Evolutionary conservation across 2,329 filamentous ascomycete genomes (phyloP).

Genomic region (Alternaria rosae): DNA sequence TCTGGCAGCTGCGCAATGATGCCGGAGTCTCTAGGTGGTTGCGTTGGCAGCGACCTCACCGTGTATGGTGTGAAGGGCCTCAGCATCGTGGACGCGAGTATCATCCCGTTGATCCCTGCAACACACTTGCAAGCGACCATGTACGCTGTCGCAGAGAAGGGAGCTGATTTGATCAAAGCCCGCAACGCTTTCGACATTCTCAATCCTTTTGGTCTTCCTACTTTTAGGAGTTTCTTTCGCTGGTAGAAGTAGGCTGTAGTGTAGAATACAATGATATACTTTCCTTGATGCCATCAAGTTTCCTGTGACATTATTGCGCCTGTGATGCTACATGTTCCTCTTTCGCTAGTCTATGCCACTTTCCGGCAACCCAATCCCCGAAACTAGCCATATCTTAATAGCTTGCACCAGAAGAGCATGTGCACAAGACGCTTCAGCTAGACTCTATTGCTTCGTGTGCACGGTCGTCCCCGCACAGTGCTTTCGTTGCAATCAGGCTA

Average conservation of each 20-base stretch:
- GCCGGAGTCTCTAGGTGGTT: slow-evolving; percentile 37
- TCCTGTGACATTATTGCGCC: neutral
- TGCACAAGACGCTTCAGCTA: neutral
- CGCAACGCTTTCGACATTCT: slow-evolving; percentile 3
- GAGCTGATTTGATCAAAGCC: slow-evolving; percentile 41
- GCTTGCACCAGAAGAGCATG: neutral
- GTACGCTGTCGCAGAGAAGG: slow-evolving; percentile 45
- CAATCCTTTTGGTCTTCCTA: neutral
- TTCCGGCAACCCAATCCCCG: neutral
- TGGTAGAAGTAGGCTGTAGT: neutral
- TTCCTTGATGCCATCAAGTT: neutral
- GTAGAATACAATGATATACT: neutral
- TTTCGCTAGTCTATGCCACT: neutral
- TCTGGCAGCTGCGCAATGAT: slow-evolving; percentile 40
- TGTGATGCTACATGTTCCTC: neutral
- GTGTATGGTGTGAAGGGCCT: slow-evolving; percentile 37
- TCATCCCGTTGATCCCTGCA: slow-evolving; percentile 39
- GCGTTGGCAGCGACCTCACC: slow-evolving; percentile 29
- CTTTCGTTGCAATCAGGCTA: neutral
- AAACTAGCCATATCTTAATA: neutral
- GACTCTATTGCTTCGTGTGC: slow-evolving; percentile 2
- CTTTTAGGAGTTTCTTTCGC: neutral
- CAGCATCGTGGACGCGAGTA: slow-evolving; percentile 43
- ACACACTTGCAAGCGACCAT: slow-evolving; percentile 41
- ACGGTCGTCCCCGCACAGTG: neutral